Evolutionary conservation across 441 rosid genomes (phyloP), one percentile per base, ranked within the genome.

Genomic region (Codiaeum variegatum): DNA sequence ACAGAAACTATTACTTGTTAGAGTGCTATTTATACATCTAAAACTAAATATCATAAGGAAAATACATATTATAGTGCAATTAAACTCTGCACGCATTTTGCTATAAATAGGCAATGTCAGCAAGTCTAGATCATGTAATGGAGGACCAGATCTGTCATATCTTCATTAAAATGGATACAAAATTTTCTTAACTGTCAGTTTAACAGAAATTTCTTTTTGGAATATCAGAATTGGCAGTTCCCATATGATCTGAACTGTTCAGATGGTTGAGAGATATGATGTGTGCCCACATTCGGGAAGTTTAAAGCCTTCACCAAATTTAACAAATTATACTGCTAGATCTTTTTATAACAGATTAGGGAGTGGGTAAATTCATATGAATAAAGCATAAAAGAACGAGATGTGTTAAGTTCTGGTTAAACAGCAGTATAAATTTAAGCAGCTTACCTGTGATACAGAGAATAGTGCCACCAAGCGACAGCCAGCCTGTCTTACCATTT

Each of bases 391-490:
- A 40, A 49, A 36, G 23, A 21, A 61, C 21, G 32, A 16, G 16
- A 44, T 23, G 24, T 21, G 5, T 42, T 31, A 40, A 13, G 10
- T 28, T 13, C 1, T 31, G n/a, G 13, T 24, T 15, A n/a, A 68
- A 21, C 15, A 52, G 31, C 28, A 63, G n/a, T 12, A 71, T 7
- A 65, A 63, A 59, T 44, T 67, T 54, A 62, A 58, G 62, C 42
- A 40, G 74, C 74, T 70, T 36, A 84, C 90, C 94, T 36, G 94
- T 89, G 67, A 87, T 85, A 23, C 94, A 87, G 72, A 89, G 90
- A 72, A 87, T 81, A 75, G 85, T 87, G 69, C 94, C 90, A 21
- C 91, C 87, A 62, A 89, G 88, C 69, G 79, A 73, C 62, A 87
- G 75, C 90, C 91, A 89, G 29, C 91, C 91, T 69, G 85, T 74